Evolutionary conservation across 192 early-diverging fungal species (phyloP), one percentile per base, ranked within the genome.

Genomic region (Rhizophagus clarus): DNA sequence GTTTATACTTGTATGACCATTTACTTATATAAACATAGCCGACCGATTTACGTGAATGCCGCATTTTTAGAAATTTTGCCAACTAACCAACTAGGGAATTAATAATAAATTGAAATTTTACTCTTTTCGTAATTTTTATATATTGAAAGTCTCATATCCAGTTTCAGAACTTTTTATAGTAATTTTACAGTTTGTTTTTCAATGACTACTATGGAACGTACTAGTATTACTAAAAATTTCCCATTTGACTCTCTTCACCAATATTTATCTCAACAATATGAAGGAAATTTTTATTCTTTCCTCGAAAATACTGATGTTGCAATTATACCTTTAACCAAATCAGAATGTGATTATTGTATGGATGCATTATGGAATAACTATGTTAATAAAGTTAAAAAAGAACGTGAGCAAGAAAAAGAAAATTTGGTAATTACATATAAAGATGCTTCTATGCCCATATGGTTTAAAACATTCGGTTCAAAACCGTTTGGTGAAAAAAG

Each of bases 401-500:
- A 63, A 63, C 62, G 62, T 40, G 8, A 40, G 0, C 37, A 40
- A 26, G 62, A 28, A 24, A 20, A 61, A 20, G 61, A 61, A 63
- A 28, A 63, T n/a, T 63, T 28, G n/a, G 5, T 63, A 63, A 63
- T 63, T 24, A 63, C 4, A 2, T 9, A 63, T n/a, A 24, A 63
- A 24, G 62, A 24, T 63, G 26, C 62, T 10, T 63, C 62, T 63
- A 63, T 63, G 62, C 62, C n/a, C 28, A 63, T 63, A 63, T 63
- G 62, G 62, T 63, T 2, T 9, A 63, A 63, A 63, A 63, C 62
- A 63, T 63, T 63, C 3, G 62, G 62, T 28, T 6, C 26, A 63
- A 63, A 24, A 9, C 62, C 62, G n/a, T 63, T 63, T 63, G 62
- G 62, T 63, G 62, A 63, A 63, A 63, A 63, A 4, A 63, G 62